phyloP scores from a whole-genome alignment of 2,329 filamentous ascomycete genomes.

The Dryadomyces quercivorus region DNA sequence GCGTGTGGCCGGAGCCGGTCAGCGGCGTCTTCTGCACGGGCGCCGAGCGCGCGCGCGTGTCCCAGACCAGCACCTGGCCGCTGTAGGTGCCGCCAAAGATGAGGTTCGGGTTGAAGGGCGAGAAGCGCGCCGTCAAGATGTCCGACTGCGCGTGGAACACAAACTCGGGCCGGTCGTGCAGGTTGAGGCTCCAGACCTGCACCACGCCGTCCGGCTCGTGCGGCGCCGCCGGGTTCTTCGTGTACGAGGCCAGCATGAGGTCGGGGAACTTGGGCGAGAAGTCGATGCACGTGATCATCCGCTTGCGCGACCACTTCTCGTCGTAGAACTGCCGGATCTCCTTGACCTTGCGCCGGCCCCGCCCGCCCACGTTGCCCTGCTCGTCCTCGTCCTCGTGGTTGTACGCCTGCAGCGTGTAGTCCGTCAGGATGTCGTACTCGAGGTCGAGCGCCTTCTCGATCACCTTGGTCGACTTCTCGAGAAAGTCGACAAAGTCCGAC shows the following conservation, averaged over 20 bases:
- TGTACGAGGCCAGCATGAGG: slow-evolving; percentile 86
- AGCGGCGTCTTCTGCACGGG: slow-evolving; percentile 94
- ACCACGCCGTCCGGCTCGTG: slow-evolving; percentile 89
- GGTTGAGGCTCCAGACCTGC: slow-evolving; percentile 93
- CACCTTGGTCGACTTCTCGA: slow-evolving; percentile 92
- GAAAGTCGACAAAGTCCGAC: slow-evolving; percentile 86
- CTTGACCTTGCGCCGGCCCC: slow-evolving; percentile 63
- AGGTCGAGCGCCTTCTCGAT: slow-evolving; percentile 91
- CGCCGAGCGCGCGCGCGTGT: slow-evolving; percentile 77
- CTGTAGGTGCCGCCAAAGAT: slow-evolving; percentile 95
- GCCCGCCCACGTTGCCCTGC: slow-evolving; percentile 58
- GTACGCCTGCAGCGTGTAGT: slow-evolving; percentile 76
- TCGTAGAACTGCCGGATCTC: slow-evolving; percentile 92
- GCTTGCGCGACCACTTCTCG: slow-evolving; percentile 91
- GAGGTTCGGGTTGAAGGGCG: slow-evolving; percentile 94
- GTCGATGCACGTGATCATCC: slow-evolving; percentile 90
- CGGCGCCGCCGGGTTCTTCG: slow-evolving; percentile 89
- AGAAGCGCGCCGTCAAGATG: slow-evolving; percentile 90
- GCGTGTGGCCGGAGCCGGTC: slow-evolving; percentile 88
- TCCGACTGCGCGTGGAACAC: slow-evolving; percentile 94
- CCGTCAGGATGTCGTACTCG: slow-evolving; percentile 90
- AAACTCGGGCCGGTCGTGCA: slow-evolving; percentile 90
- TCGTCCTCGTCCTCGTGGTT: slow-evolving; percentile 74
- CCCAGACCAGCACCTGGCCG: slow-evolving; percentile 93
- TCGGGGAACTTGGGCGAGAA: slow-evolving; percentile 95